These are phyloP conservation scores for Theileria equi DNA, from an alignment of 169 alveolate genomes.

Conservation along the genomic window DNA sequence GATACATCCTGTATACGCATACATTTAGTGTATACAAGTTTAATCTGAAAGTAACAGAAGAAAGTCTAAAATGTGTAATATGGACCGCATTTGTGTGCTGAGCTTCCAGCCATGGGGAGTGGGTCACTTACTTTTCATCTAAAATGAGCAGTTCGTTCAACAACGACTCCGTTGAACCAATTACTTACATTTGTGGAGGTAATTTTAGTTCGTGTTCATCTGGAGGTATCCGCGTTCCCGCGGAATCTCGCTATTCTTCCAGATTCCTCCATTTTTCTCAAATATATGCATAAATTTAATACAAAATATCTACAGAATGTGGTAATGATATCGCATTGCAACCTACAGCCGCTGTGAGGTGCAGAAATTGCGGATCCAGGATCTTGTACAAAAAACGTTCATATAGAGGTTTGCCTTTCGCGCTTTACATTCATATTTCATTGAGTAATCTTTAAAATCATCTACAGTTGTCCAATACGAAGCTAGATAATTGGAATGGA, in stretches of 20 bases:
- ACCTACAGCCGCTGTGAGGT: slow-evolving; percentile 81
- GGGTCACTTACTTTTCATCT: no score
- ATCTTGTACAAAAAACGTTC: slow-evolving; percentile 79
- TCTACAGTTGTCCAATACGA: slow-evolving; percentile 59
- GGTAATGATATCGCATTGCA: slow-evolving; percentile 81
- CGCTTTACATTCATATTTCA: no score
- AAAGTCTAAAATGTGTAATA: no score
- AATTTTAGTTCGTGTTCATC: background rate
- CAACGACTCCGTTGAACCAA: slow-evolving; percentile 51
- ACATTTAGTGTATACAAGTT: no score
- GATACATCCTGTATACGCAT: no score
- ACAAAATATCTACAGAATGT: slow-evolving; percentile 65
- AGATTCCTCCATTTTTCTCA: background rate
- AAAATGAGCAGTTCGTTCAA: no score
- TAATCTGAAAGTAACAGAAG: no score
- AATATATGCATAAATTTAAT: background rate
- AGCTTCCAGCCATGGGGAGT: no score
- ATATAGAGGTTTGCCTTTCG: slow-evolving; percentile 65
- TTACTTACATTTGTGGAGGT: slow-evolving; percentile 64
- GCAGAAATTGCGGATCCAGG: slow-evolving; percentile 83
- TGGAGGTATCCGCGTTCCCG: background rate
- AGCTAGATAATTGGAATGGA: slow-evolving; percentile 54
- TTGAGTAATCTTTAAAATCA: background rate
- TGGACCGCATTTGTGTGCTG: no score
- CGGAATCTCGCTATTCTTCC: background rate